Conservation (phyloP, 2,329 filamentous ascomycete genomes). For the Aspergillus persii region DNA sequence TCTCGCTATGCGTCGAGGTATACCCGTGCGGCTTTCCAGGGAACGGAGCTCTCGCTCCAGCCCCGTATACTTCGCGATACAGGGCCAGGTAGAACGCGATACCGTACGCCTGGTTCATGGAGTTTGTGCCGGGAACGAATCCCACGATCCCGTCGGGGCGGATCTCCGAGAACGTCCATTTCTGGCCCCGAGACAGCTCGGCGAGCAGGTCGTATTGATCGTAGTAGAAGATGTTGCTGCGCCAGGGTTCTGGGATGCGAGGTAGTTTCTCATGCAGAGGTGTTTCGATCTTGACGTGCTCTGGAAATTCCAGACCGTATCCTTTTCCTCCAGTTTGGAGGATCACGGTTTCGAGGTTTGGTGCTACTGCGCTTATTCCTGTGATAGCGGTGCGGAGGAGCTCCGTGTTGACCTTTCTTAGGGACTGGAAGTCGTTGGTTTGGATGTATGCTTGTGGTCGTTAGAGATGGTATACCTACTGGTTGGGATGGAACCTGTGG, state of each 20-base stretch:
- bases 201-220: constrained; percentile 23
- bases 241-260: constrained; percentile 25
- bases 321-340: constrained; percentile 40
- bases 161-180: constrained; percentile 34
- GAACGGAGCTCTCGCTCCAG: constrained; percentile 15
- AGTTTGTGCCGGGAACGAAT: constrained; percentile 22
- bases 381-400: constrained; percentile 36
- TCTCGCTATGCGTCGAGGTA: constrained; percentile 21
- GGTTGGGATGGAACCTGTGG: no score
- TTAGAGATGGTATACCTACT: no score
- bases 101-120: constrained; percentile 23
- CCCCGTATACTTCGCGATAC: constrained; percentile 19
- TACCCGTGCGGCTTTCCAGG: constrained; percentile 21
- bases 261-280: constrained; percentile 28
- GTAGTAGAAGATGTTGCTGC: constrained; percentile 29
- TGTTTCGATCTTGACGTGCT: constrained; percentile 22
- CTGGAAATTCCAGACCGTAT: constrained; percentile 38
- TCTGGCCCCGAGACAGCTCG: constrained; percentile 18
- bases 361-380: constrained; percentile 24
- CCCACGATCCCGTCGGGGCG: constrained; percentile 27
- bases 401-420: constrained; percentile 31
- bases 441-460: constrained; percentile 15
- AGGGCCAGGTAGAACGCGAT: constrained; percentile 24
- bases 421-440: constrained; percentile 16
- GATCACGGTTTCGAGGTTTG: constrained; percentile 28